Evolutionary conservation across 192 early-diverging fungal genomes (phyloP).

Genomic region (Coemansia sp.): DNA sequence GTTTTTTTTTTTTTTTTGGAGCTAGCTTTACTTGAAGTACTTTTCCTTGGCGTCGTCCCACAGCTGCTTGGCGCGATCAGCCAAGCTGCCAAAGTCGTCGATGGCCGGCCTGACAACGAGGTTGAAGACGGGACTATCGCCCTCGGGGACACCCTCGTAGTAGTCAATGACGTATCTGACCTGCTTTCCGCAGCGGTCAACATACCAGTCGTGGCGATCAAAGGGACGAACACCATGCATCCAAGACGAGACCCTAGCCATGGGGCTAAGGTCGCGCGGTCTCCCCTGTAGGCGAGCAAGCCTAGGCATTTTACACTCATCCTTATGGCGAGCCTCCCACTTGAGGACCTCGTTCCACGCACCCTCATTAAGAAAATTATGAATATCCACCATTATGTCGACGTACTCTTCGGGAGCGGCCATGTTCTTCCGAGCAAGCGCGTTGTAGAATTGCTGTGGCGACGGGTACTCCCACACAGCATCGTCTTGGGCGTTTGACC

Average conservation of each 20-base stretch:
- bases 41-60: conserved; percentile 49
- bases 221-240: conserved; percentile 84
- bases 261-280: conserved; percentile 77
- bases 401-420: conserved; percentile 82
- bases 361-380: conserved; percentile 97
- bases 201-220: conserved; percentile 97
- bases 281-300: conserved; percentile 85
- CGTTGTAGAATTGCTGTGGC: conserved; percentile 90
- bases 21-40: conserved; percentile 23
- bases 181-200: conserved; percentile 86
- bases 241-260: conserved; percentile 58
- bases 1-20: too few relatives aligned
- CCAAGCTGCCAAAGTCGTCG: conserved; percentile 70
- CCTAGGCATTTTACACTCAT: conserved; percentile 64
- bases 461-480: conserved; percentile 87
- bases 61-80: conserved; percentile 68
- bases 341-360: conserved; percentile 94
- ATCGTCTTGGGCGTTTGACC: conserved; percentile 27
- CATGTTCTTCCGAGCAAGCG: conserved; percentile 83
- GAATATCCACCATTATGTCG: conserved; percentile 95
- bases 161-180: conserved; percentile 99
- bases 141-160: conserved; percentile 77
- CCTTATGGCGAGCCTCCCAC: conserved; percentile 72
- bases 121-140: conserved; percentile 83
- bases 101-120: conserved; percentile 95